Evolutionary conservation across 2,329 filamentous ascomycete species (phyloP), one percentile per base, ranked within the genome.

Genomic region (Neopestalotiopsis sp.): DNA sequence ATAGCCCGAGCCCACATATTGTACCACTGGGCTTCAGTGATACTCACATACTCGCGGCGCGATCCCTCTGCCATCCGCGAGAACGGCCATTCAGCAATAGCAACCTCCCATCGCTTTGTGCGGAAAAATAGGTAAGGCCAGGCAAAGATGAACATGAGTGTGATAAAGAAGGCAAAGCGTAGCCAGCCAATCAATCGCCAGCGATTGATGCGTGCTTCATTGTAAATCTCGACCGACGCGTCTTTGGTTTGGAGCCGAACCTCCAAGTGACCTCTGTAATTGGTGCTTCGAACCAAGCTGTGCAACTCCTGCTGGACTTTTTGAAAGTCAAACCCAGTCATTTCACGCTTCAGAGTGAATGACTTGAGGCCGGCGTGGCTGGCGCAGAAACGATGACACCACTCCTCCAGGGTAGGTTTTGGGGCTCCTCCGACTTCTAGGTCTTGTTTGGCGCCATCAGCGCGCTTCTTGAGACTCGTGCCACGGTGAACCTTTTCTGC

Each of bases 91-190:
- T 90, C 84, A 0, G 87, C 85, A 28, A 84, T 82, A 3, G 89
- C 85, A 2, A 92, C 89, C 71, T 91, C 86, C 81, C 90, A 94
- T 63, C 88, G 84, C 75, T 88, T 89, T 1, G 92, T 94, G 20
- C 86, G 80, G 76, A 93, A 85, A 79, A 88, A 90, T 13, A 94
- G 83, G 68, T 88, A 86, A 0, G 92, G 92, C 92, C 92, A 94
- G 3, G 87, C 83, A 72, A 94, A 83, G 68, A 94, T 75, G 85
- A 92, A 92, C 13, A 92, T 78, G 69, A 94, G 88, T 0, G 89
- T 89, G 5, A 92, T 77, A 75, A 88, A 89, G 80, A 90, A 93
- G 10, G 93, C 59, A 83, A 88, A 88, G 57, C 86, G 82, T 59
- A 94, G 82, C 89, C 90, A 93, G 6, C 76, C 77, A 1, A 85